These are phyloP conservation scores for Phlebiopsis flavidoalba DNA, from an alignment of 768 basidiomycete genomes.

Conservation along the genomic window DNA sequence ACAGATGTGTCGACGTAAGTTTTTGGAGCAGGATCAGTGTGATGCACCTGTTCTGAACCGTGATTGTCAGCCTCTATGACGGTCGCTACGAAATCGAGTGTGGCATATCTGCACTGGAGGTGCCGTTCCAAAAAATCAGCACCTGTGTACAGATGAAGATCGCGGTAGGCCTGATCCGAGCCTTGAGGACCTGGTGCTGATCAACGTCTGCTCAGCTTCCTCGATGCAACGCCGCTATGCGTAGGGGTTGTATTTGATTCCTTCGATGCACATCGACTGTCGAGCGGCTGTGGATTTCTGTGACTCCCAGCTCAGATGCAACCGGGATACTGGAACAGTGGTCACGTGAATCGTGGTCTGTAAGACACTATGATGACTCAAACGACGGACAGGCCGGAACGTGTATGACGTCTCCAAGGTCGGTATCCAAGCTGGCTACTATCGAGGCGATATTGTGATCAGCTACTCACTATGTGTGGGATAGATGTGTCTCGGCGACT, in stretches of 20 bases:
- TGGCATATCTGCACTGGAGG: constrained; percentile 42
- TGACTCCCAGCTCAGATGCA: constrained; percentile 45
- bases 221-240: constrained; percentile 56
- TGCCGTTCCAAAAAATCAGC: constrained; percentile 40
- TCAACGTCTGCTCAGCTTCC: constrained; percentile 41
- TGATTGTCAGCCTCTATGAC: constrained; percentile 27
- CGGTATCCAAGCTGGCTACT: background rate
- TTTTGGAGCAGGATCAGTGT: background rate
- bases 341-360: constrained; percentile 24
- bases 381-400: constrained; percentile 34
- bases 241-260: constrained; percentile 57
- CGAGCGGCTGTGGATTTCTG: constrained; percentile 66
- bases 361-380: background rate
- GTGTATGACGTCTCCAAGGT: constrained; percentile 58
- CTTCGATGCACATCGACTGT: constrained; percentile 65
- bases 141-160: constrained; percentile 56
- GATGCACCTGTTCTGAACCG: background rate
- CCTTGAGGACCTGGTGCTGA: background rate
- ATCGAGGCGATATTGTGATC: background rate
- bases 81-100: constrained; percentile 48
- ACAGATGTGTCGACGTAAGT: constrained; percentile 49
- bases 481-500: constrained; percentile 24
- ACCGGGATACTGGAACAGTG: constrained; percentile 32
- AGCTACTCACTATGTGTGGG: background rate
- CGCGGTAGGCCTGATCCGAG: constrained; percentile 33